Evolutionary conservation across 2,329 filamentous ascomycete genomes (phyloP), one percentile per base, ranked within the genome.

Genomic region (Zymoseptoria crescenta): DNA sequence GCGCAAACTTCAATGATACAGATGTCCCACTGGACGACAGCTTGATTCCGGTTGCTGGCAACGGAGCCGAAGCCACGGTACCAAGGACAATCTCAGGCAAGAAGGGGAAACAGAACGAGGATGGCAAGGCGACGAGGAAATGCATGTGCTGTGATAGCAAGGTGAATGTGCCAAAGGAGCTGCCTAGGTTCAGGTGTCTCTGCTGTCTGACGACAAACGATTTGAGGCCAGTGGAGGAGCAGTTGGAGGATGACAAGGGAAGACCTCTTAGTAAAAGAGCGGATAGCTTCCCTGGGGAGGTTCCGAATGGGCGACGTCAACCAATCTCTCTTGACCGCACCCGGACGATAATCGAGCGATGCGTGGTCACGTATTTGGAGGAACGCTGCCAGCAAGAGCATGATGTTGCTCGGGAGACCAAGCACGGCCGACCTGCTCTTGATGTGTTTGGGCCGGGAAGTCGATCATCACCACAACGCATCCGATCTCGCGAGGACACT

Each of bases 171-270:
- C 90, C 90, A 1, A 83, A 81, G 62, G 83, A 87, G 56, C 75
- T 91, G 62, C 82, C 82, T 41, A 83, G 87, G 45, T 96, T 94
- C 73, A 83, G 90, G 66, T 96, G 91, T 73, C 88, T 88, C 49
- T 87, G 89, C 57, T 96, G 91, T 73, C 77, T 89, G 68, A 94
- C 88, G 19, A 85, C 96, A 70, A 96, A 95, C 70, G 91, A 96
- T 70, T 74, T 96, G 56, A 67, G 68, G 58, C 64, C 72, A 65
- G 66, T 63, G 27, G 59, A 58, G 57, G 62, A 68, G 58, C 57
- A 65, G 61, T 55, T 59, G 52, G 60, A 64, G 49, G 61, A 59
- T 51, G 60, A 61, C 55, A 61, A 61, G 56, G 63, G 60, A 54
- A 48, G 58, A 53, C 60, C 61, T 21, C 55, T 59, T 45, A 59